Evolutionary conservation across 768 basidiomycete species (phyloP).

Genomic region (Suillus subluteus): DNA sequence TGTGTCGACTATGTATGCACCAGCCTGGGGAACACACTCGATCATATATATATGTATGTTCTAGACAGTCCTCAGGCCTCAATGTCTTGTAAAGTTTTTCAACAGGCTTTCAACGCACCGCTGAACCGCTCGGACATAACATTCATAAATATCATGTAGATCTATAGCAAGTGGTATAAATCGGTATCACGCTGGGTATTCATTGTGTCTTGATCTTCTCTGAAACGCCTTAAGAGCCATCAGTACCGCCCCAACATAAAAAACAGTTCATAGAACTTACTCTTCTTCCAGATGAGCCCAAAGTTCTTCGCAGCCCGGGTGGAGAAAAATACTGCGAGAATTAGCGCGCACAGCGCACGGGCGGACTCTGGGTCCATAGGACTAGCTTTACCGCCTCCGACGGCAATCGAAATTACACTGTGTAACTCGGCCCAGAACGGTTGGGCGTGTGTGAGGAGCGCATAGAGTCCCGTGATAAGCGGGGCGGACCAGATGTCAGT

Average conservation of each 20-base stretch:
- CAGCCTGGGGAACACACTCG: no score
- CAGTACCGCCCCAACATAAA: background rate
- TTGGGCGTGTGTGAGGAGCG: conserved; percentile 84
- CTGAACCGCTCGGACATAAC: background rate
- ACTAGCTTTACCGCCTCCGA: conserved; percentile 45
- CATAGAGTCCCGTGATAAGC: conserved; percentile 74
- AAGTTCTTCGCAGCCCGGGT: conserved; percentile 71
- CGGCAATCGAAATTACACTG: conserved; percentile 45
- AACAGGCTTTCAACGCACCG: background rate
- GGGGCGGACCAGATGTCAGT: conserved; percentile 88
- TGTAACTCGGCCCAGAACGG: conserved; percentile 78
- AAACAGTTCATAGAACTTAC: conserved; percentile 14
- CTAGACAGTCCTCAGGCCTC: no score
- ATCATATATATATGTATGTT: no score
- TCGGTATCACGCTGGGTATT: background rate
- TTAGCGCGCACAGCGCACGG: conserved; percentile 68
- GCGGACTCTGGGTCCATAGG: conserved; percentile 67
- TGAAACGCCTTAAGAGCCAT: conserved; percentile 12
- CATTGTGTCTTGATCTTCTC: conserved; percentile 35
- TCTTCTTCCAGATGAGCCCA: conserved; percentile 26
- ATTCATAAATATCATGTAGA: conserved; percentile 1
- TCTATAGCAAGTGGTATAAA: background rate
- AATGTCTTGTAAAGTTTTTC: no score
- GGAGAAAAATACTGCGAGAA: conserved; percentile 65
- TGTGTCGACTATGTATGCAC: no score